A percentile compares a stretch with the other conserved stretches of the same genome.
Conservation (phyloP, 2,329 filamentous ascomycete species). For the Celoporthe dispersa region DNA sequence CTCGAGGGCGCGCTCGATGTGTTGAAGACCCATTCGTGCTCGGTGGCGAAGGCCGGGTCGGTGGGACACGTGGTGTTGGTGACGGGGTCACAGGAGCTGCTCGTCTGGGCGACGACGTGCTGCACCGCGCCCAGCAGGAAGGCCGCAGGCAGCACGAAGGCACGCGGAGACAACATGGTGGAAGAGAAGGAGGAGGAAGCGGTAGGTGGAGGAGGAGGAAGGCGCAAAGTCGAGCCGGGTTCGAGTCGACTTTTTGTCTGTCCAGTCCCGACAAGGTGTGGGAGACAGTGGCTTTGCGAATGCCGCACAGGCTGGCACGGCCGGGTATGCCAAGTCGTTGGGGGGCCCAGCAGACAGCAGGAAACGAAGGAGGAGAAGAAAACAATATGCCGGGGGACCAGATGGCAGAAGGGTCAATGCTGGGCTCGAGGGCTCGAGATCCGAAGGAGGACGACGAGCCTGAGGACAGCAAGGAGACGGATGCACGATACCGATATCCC, state of each 20-base stretch:
- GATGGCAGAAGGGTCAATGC: background rate
- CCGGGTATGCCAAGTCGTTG: background rate
- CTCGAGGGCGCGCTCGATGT: conserved; percentile 51
- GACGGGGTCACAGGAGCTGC: conserved; percentile 77
- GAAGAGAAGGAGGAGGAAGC: background rate
- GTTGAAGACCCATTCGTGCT: conserved; percentile 69
- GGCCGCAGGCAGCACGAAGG: conserved; percentile 39
- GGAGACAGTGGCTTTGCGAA: background rate
- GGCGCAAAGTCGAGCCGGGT: background rate
- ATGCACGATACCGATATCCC: background rate
- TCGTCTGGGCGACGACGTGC: conserved; percentile 71
- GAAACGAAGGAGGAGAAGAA: background rate
- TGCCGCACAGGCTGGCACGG: background rate
- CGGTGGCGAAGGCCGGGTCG: conserved; percentile 71
- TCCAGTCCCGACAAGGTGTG: background rate
- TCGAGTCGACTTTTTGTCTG: background rate
- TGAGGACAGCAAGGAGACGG: background rate
- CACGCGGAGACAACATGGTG: conserved; percentile 36
- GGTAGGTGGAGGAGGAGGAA: background rate
- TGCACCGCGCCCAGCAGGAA: conserved; percentile 49
- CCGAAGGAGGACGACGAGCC: background rate
- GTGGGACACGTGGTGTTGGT: conserved; percentile 67
- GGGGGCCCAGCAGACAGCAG: background rate
- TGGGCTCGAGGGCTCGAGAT: background rate
- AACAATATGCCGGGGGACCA: background rate